Evolutionary conservation across 1,139 yeast species (phyloP).

Genomic region (Lodderomyces pseudojiufengensis): DNA sequence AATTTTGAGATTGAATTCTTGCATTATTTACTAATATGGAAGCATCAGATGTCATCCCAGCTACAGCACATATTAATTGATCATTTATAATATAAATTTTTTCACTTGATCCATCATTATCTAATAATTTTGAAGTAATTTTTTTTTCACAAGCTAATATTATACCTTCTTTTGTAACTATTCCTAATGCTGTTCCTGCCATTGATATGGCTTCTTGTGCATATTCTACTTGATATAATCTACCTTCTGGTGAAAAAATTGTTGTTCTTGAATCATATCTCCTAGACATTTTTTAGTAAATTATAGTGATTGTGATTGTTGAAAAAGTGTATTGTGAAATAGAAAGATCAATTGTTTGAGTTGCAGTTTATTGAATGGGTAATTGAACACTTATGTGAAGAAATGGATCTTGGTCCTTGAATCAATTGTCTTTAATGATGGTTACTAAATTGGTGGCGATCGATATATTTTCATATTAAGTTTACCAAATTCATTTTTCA

Average conservation of each 20-base stretch:
- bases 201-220: constrained; percentile 97
- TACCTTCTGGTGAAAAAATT: constrained; percentile 97
- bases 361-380: no score
- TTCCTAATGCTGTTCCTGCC: constrained; percentile 97
- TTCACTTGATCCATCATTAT: constrained; percentile 91
- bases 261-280: constrained; percentile 94
- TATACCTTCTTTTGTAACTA: constrained; percentile 87
- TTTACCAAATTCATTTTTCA: no score
- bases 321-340: no score
- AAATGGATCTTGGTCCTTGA: no score
- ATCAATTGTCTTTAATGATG: no score
- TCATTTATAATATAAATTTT: constrained; percentile 82
- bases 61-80: constrained; percentile 89
- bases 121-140: constrained; percentile 85
- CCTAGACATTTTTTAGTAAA: constrained; percentile 35
- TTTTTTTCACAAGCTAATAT: constrained; percentile 96
- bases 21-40: constrained; percentile 86
- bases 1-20: constrained; percentile 79
- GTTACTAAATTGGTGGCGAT: no score
- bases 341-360: no score
- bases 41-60: constrained; percentile 98
- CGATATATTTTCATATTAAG: no score
- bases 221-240: constrained; percentile 93
- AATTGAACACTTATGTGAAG: no score
- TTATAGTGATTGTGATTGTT: no score